Evolutionary conservation across 257 asterid species (phyloP), one percentile per base, ranked within the genome.

Genomic region (Cinchona pubescens): DNA sequence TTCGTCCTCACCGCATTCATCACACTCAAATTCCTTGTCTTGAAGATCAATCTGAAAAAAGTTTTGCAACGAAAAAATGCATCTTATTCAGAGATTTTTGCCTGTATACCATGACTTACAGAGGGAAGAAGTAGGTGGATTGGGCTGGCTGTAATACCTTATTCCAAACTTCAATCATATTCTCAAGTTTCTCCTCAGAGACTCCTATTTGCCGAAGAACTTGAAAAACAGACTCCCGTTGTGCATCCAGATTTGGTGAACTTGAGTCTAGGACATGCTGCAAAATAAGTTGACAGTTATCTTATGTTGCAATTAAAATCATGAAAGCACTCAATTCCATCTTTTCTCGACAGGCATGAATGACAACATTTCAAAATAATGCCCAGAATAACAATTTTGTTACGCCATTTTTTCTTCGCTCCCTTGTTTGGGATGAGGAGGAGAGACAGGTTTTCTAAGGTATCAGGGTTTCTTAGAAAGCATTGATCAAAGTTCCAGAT

Each of bases 241-340:
- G 96, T 63, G 92, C 96, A 35, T 81, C 89, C 35, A 92, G 80
- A 85, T 86, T 82, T 40, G 93, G 92, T 35, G 96, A 90, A 86
- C 94, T 92, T 16, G 99, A 91, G 83, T 95, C 99, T 76, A 92
- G 87, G 56, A 92, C 97, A 82, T 95, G 99, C 99, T 94, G 91
- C 84, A 76, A 85, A 72, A 32, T 30, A 55, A 23, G 53, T 34
- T 34, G 49, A 11, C 13, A 65, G 69, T 23, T 14, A 65, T 15
- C 70, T 64, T 65, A 7, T 38, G 12, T 21, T 19, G 23, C 43
- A 21, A 21, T 11, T 19, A 65, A 13, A 21, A 66, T 12, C 8
- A 21, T 35, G 19, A 27, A 37, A 40, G 27, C 32, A 9, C 9
- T 37, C 71, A 16, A 38, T 66, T 38, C 48, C 15, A 16, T 35